Evolutionary conservation across 352 stramenopile species (phyloP), one percentile per base, ranked within the genome.

Genomic region (Pythium periplocum): DNA sequence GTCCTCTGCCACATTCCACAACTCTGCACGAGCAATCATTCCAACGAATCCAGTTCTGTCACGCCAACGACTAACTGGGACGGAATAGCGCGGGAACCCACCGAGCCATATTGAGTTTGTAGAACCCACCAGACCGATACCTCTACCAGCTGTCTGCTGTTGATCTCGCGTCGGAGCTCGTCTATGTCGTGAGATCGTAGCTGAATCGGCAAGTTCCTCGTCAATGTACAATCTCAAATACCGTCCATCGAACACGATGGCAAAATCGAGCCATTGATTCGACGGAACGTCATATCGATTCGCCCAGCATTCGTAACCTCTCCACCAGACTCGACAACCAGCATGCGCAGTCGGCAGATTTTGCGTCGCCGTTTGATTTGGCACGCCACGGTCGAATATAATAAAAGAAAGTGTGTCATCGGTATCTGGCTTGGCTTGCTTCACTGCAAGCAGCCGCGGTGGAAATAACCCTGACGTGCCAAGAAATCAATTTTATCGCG

Each of bases 211-310:
- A 0, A 86, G 46, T 4, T 63, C 40, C 3, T 64, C 51, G 49
- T 86, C 71, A 41, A 86, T 61, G 40, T 68, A 74, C 7, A 86
- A 47, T 4, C 69, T 64, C 3, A 88, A 61, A 48, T 73, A 84
- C 26, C 54, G 59, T 2, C 63, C 62, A 39, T 88, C 78, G 48
- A 88, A 88, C 6, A 61, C 40, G 12, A 84, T 55, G 31, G 48
- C 54, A 32, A 88, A 54, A 6, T 65, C 33, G 2, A 83, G 59
- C 78, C 78, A 88, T 4, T 65, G 72, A 48, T 78, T 78, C 33
- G 61, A 76, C 0, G 75, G 78, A 4, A 88, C 41, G 3, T 73
- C 59, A 42, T 85, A 86, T 2, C 58, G 51, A n/a, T 71, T 75
- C 3, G 62, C 67, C 62, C 65, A 86, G 48, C 71, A 85, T 45